A percentile compares a stretch with the other conserved stretches of the same genome.
phyloP scores from a whole-genome alignment of 495 filamentous ascomycete species.

The Trichoderma virens region DNA sequence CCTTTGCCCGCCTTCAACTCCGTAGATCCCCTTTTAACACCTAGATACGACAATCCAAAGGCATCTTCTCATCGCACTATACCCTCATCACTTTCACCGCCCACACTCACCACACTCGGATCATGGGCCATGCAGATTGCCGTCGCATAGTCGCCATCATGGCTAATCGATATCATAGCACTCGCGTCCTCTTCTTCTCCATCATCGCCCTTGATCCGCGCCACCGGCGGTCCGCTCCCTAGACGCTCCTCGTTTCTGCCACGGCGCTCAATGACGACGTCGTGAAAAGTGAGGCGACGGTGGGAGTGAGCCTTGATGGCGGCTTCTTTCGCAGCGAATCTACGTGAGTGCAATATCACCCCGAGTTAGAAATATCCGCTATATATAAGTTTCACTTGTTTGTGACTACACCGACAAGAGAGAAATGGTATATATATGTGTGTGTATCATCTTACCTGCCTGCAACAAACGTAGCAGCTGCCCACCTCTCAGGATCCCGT shows the following conservation, averaged over 20 bases:
- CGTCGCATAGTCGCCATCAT: slow-evolving; percentile 41
- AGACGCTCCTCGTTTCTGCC: slow-evolving; percentile 3
- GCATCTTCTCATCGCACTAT: neutral
- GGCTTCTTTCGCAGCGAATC: slow-evolving; percentile 61
- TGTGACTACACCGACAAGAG: no score
- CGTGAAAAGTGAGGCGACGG: slow-evolving; percentile 34
- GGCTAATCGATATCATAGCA: slow-evolving; percentile 35
- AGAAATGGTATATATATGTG: no score
- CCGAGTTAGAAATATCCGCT: neutral
- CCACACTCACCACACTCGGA: slow-evolving; percentile 8
- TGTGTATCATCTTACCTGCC: slow-evolving; percentile 34
- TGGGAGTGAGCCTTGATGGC: slow-evolving; percentile 50
- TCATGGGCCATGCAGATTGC: slow-evolving; percentile 29
- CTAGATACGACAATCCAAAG: no score
- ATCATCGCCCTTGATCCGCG: slow-evolving; percentile 12
- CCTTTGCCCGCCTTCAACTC: neutral
- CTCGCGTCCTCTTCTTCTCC: slow-evolving; percentile 11
- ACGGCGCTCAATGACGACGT: slow-evolving; percentile 33
- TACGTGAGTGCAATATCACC: slow-evolving; percentile 6
- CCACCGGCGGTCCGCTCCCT: slow-evolving; percentile 15
- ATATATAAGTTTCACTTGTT: neutral
- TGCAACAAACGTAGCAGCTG: slow-evolving; percentile 35
- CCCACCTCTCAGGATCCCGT: slow-evolving; percentile 16
- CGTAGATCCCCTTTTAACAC: neutral
- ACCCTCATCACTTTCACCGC: neutral